Evolutionary conservation across 768 basidiomycete species (phyloP), one percentile per base, ranked within the genome.

Genomic region (Lenzites betulinus): DNA sequence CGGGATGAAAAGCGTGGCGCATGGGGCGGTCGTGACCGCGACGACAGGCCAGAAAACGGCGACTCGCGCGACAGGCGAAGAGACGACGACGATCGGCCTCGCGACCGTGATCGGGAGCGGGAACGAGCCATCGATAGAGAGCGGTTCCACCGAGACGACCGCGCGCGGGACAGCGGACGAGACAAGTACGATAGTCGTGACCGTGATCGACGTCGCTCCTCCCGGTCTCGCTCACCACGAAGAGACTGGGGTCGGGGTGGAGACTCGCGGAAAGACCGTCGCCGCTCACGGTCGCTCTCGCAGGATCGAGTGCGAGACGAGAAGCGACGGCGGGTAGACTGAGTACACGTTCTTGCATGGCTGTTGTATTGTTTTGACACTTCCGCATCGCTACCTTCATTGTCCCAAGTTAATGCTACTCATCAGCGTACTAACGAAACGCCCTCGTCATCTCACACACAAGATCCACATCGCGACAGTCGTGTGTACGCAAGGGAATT

Each of bases 261-360:
- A 12, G 64, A 67, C 22, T 25, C 56, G 20, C 43, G 61, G 33
- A 46, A 51, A 36, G 68, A 66, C 39, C 51, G 66, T 30, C 60
- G 69, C 28, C 65, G 71, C n/a, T 67, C 71, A 26, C 60, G 73
- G 35, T 69, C 68, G 42, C 71, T 72, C 44, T 75, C 73, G 13
- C 54, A 58, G 15, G 70, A 73, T 23, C 38, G 57, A 23, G 67
- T 66, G 13, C 65, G 71, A 12, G 67, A 67, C 28, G 74, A 70
- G 22, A 77, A 77, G 66, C 71, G 75, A 48, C 67, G 75, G 42
- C 65, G 76, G 30, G 53, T 71, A 18, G 71, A 71, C 46, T 74
- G 60, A 70, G 5, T 11, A 20, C 16, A 30, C 23, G 7, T 51
- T 11, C 26, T 28, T 26, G 28, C 0, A n/a, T 49, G 8, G 20